A percentile compares a stretch with the other conserved stretches of the same genome.
Conservation (phyloP, 768 basidiomycete genomes). For the Sarcodon aspratus region DNA sequence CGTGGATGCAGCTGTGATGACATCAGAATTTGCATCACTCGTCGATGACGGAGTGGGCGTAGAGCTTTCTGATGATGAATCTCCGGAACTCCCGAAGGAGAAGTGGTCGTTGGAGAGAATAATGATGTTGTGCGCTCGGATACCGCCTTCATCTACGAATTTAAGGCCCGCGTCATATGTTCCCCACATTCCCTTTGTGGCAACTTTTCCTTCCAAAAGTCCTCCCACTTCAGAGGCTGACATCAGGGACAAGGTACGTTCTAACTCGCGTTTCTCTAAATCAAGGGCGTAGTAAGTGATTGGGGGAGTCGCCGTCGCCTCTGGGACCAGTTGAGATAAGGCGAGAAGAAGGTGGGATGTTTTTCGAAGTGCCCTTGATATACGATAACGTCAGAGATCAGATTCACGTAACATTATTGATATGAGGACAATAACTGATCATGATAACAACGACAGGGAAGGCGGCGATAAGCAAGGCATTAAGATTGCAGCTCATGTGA, state of each 20-base stretch:
- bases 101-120: background rate
- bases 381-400: background rate
- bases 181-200: slow-evolving; percentile 77
- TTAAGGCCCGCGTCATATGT: slow-evolving; percentile 86
- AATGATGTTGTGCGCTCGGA: slow-evolving; percentile 20
- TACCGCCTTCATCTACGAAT: slow-evolving; percentile 58
- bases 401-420: too few relatives aligned
- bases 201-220: slow-evolving; percentile 57
- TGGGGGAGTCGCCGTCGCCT: slow-evolving; percentile 25
- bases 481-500: too few relatives aligned
- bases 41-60: slow-evolving; percentile 7
- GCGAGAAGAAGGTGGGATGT: slow-evolving; percentile 76
- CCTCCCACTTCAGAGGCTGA: slow-evolving; percentile 48
- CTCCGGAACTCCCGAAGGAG: slow-evolving; percentile 4
- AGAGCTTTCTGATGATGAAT: slow-evolving; percentile 4
- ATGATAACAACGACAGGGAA: too few relatives aligned
- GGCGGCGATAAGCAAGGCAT: too few relatives aligned
- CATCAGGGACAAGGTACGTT: slow-evolving; percentile 66
- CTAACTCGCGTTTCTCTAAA: slow-evolving; percentile 78
- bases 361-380: slow-evolving; percentile 68
- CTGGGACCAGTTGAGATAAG: slow-evolving; percentile 42
- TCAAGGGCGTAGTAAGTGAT: slow-evolving; percentile 90
- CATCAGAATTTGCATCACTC: slow-evolving; percentile 8
- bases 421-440: too few relatives aligned
- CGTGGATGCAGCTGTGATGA: slow-evolving; percentile 29